Evolutionary conservation across 208 protist species (phyloP), one percentile per base, ranked within the genome.

Genomic region (Blechomonas ayalai): DNA sequence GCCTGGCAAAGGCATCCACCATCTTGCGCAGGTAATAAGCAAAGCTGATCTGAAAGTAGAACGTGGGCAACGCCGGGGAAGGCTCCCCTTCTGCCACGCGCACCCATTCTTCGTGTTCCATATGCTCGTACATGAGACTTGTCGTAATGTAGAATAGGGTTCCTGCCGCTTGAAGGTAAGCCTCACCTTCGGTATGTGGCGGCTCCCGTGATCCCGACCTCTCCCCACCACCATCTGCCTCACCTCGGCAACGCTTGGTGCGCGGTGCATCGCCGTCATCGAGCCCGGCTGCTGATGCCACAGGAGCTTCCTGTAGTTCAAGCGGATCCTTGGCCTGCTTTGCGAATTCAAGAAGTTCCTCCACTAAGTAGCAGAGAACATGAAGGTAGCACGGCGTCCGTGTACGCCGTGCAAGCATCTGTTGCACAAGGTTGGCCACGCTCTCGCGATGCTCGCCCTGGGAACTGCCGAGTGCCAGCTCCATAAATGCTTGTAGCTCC

Each of bases 361-460:
- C 54, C 27, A 52, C 45, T 5, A 62, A 5, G 22, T 65, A 63
- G 2, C 13, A 42, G 2, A 64, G 13, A 4, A 59, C 36, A 34
- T 60, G 47, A 4, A 74, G 33, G 37, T 65, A 69, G 26, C 36
- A 33, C 54, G 67, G 60, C 8, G 67, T 74, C 67, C 60, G 59
- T 2, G 67, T 47, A 4, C 66, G 27, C 24, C 59, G 50, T 3
- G 35, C 16, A 28, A 59, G 7, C 67, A 71, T 69, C 35, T 40
- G 58, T 24, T 43, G 41, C n/a, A 70, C 56, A n/a, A 48, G 10
- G 1, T 4, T 13, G 7, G 57, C 15, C 10, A 35, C 13, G 2
- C 13, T 4, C 4, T 15, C 44, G 4, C 25, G 9, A 28, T n/a
- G n/a, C n/a, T 47, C 35, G n/a, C 23, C 28, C 5, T 46, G 19